Percentiles rank a stretch among this genome's conserved stretches.
Conservation (phyloP, 352 stramenopile genomes). For the Globisporangium paroecandrum region DNA sequence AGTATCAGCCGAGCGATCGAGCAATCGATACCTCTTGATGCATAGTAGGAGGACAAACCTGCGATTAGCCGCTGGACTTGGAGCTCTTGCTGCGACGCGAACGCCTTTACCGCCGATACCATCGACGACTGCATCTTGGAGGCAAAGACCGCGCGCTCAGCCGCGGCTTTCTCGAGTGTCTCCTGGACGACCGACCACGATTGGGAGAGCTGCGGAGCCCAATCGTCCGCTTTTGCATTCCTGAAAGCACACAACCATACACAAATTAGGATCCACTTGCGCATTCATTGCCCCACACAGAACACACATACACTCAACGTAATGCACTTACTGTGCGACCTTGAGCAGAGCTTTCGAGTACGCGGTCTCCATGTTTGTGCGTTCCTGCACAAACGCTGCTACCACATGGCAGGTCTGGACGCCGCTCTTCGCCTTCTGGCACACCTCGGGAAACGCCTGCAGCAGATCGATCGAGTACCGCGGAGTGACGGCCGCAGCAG, state of each 20-base stretch:
- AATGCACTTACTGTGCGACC: slow-evolving; percentile 60
- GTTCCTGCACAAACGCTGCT: slow-evolving; percentile 56
- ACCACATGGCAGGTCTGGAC: slow-evolving; percentile 75
- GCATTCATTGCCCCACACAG: neutral
- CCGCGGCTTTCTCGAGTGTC: slow-evolving; percentile 45
- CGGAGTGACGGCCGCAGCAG: neutral
- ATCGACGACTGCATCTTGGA: slow-evolving; percentile 61
- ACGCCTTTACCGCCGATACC: slow-evolving; percentile 55
- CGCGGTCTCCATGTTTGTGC: slow-evolving; percentile 45
- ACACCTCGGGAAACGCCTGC: slow-evolving; percentile 62
- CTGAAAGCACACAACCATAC: slow-evolving; percentile 19
- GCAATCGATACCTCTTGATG: too few relatives aligned
- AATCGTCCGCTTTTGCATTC: slow-evolving; percentile 60
- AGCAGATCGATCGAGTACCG: slow-evolving; percentile 74
- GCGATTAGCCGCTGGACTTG: slow-evolving; percentile 73
- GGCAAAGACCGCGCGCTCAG: slow-evolving; percentile 58
- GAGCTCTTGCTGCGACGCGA: slow-evolving; percentile 66
- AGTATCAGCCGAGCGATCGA: neutral
- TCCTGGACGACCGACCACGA: slow-evolving; percentile 59
- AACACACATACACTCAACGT: neutral
- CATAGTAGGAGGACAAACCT: slow-evolving; percentile 28
- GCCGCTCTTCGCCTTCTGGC: slow-evolving; percentile 71
- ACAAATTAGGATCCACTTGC: neutral
- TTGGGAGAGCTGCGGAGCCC: slow-evolving; percentile 53
- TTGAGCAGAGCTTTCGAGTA: slow-evolving; percentile 64